Evolutionary conservation across 805 yeast species (phyloP).

Genomic region (Hanseniaspora vineae): DNA sequence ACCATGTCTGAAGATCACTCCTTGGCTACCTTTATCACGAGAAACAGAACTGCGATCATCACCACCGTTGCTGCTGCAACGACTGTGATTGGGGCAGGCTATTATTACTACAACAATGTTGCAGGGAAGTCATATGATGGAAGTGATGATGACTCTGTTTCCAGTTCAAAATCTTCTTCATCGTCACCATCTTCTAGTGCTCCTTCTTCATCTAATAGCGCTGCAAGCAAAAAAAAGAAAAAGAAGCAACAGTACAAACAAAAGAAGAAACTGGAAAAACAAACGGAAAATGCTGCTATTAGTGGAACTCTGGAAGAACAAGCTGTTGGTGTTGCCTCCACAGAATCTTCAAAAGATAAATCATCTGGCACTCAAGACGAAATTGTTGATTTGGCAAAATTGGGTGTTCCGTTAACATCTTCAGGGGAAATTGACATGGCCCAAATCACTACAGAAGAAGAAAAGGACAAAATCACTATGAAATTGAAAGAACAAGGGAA

Average conservation of each 20-base stretch:
- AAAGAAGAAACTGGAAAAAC: constrained; percentile 33
- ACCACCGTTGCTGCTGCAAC: constrained; percentile 52
- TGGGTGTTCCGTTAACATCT: constrained; percentile 37
- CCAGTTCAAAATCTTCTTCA: constrained; percentile 3
- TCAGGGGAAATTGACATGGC: constrained; percentile 49
- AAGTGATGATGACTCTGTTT: neutral
- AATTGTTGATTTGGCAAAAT: constrained; percentile 13
- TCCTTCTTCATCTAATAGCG: constrained; percentile 5
- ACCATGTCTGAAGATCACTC: constrained; percentile 18
- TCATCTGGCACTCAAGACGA: neutral
- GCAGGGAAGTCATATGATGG: constrained; percentile 6
- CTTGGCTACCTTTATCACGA: constrained; percentile 22
- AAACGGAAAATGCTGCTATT: constrained; percentile 15
- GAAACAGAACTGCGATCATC: constrained; percentile 47
- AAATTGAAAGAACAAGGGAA: constrained; percentile 88
- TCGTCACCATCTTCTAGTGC: constrained; percentile 6
- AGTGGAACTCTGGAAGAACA: constrained; percentile 3
- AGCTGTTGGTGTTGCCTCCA: constrained; percentile 8
- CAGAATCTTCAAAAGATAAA: neutral
- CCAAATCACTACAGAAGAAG: constrained; percentile 31
- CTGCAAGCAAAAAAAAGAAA: constrained; percentile 11
- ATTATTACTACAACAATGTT: constrained; percentile 27
- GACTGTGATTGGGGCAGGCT: constrained; percentile 51
- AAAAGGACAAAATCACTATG: constrained; percentile 52
- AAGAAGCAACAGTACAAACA: constrained; percentile 22